A percentile compares a stretch with the other conserved stretches of the same genome.
These are phyloP conservation scores for Penicillium sp. DNA, from an alignment of 2,329 filamentous ascomycete species.

Conservation along the genomic window DNA sequence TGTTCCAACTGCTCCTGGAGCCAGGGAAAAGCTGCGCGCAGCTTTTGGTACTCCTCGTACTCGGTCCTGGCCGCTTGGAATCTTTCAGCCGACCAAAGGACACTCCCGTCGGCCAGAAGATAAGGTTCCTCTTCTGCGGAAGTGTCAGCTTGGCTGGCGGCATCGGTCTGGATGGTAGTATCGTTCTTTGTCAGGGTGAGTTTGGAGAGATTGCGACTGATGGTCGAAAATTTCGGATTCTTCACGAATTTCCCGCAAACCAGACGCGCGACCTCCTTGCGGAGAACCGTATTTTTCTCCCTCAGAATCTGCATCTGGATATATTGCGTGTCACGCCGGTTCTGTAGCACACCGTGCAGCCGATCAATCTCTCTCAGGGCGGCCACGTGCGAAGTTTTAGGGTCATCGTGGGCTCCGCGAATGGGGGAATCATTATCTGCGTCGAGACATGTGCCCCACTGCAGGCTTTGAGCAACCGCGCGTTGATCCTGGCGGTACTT, in stretches of 20 bases:
- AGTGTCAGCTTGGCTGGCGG: neutral
- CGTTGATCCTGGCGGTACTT: neutral
- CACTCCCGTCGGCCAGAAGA: too few species aligned
- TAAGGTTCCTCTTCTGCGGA: too few species aligned
- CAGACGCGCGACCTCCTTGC: too few species aligned
- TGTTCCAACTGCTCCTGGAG: neutral
- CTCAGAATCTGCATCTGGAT: too few species aligned
- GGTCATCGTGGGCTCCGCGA: neutral
- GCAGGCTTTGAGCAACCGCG: neutral
- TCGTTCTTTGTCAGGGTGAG: conserved; percentile 1
- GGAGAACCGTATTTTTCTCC: too few species aligned
- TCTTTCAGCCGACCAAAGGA: too few species aligned
- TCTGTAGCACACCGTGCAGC: neutral
- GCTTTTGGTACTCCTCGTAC: too few species aligned
- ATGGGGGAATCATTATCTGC: neutral
- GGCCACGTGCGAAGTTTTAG: neutral
- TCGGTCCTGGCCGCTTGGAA: too few species aligned
- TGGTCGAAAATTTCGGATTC: neutral
- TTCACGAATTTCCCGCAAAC: neutral
- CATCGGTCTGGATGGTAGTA: neutral
- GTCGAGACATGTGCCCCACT: neutral
- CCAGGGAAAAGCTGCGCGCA: too few species aligned
- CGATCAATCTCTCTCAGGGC: conserved; percentile 3
- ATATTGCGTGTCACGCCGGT: neutral
- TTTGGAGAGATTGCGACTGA: too few species aligned